These are phyloP conservation scores for Phytophthora rubi DNA, from an alignment of 352 stramenopile genomes.

Conservation along the genomic window DNA sequence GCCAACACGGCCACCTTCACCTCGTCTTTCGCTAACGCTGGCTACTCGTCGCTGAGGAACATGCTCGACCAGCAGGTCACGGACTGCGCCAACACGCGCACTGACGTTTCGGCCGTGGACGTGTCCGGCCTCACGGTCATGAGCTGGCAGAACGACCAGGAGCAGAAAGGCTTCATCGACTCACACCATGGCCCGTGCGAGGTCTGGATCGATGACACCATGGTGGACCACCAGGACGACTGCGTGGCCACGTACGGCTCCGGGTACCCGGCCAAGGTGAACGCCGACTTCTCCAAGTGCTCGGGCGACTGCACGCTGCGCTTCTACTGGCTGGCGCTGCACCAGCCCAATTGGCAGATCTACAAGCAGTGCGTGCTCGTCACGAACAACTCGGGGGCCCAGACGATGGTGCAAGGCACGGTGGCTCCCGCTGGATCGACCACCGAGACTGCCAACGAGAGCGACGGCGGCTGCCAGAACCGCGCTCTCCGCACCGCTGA, in stretches of 20 bases:
- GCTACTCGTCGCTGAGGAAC: constrained; percentile 50
- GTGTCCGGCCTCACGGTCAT: constrained; percentile 48
- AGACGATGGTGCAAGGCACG: constrained; percentile 20
- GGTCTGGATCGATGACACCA: constrained; percentile 61
- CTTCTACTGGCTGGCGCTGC: constrained; percentile 49
- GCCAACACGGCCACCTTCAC: constrained; percentile 56
- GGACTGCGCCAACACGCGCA: constrained; percentile 52
- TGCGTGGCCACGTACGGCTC: constrained; percentile 42
- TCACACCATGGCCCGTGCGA: constrained; percentile 66
- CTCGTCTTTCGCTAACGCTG: constrained; percentile 40
- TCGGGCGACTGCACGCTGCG: constrained; percentile 35
- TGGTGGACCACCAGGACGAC: constrained; percentile 55
- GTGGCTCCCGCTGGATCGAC: constrained; percentile 21
- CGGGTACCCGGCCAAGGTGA: constrained; percentile 37
- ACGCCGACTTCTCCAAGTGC: constrained; percentile 36
- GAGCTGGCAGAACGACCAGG: constrained; percentile 59
- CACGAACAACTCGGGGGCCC: constrained; percentile 29
- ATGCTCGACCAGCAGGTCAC: constrained; percentile 48
- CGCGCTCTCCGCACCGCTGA: constrained; percentile 30
- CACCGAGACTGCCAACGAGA: constrained; percentile 15
- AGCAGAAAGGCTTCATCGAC: constrained; percentile 54
- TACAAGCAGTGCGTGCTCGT: constrained; percentile 50
- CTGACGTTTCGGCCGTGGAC: constrained; percentile 42
- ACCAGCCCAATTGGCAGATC: constrained; percentile 49
- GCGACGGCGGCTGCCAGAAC: constrained; percentile 26